These are phyloP conservation scores for Petrea volubilis DNA, from an alignment of 257 asterid genomes.

Conservation along the genomic window DNA sequence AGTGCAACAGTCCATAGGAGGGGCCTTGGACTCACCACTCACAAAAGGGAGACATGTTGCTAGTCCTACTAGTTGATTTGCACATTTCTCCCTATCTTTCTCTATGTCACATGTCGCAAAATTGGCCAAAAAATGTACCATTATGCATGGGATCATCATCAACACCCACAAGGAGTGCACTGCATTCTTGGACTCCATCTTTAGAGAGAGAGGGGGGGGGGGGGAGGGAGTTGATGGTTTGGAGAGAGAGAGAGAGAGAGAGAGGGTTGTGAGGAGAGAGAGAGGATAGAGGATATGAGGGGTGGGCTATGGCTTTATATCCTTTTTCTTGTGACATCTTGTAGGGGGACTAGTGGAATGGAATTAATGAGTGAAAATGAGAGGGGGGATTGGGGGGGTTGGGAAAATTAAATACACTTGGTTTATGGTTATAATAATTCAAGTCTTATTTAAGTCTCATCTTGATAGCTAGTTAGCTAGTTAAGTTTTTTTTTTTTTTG, in stretches of 20 bases:
- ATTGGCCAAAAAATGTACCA: slow-evolving; percentile 1
- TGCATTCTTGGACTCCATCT: slow-evolving; percentile 32
- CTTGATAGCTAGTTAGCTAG: background rate
- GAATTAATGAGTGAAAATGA: slow-evolving; percentile 7
- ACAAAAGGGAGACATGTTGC: slow-evolving; percentile 80
- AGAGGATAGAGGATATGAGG: background rate
- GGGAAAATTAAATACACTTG: slow-evolving; percentile 30
- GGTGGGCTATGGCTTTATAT: slow-evolving; percentile 13
- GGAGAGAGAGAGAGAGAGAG: background rate
- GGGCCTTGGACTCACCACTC: slow-evolving; percentile 50
- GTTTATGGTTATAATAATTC: background rate
- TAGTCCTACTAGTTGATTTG: slow-evolving; percentile 43
- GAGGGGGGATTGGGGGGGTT: slow-evolving; percentile 37
- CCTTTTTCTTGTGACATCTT: background rate
- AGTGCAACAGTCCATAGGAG: slow-evolving; percentile 67
- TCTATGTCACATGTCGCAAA: slow-evolving; percentile 40
- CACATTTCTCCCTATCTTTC: slow-evolving; percentile 61
- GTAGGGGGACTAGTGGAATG: background rate
- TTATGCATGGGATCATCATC: background rate
- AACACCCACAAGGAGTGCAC: background rate
- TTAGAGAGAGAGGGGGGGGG: background rate
- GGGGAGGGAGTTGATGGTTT: background rate
- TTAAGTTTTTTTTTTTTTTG: no score
- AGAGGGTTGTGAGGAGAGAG: background rate
- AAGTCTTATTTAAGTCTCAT: background rate